Base-by-base conservation (phyloP, 495 filamentous ascomycete species). In the Parmelia sp. region DNA sequence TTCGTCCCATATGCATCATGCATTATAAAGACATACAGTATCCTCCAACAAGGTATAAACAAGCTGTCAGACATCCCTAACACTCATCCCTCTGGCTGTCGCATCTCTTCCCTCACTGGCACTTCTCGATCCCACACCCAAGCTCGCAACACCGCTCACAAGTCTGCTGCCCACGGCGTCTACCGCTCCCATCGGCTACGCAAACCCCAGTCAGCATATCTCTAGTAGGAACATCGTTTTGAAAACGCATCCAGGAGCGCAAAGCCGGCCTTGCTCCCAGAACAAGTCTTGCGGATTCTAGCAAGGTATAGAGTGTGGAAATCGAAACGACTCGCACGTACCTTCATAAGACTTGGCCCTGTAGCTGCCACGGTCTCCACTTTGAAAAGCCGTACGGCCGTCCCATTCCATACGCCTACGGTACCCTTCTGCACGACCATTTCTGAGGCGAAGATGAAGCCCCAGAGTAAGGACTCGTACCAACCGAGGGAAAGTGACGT, bases 321-420 rank as follows among this genome's bases (percentile, higher is more conserved):
- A 21, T 55, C 6, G 7, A 5, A 2, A 3, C 27, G 17, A 35
- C 21, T 9, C 29, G 27, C 29, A 31, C 51, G 15, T 55, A 55
- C 51, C 51, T 86, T 88, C 44, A 90, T 84, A 49, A 98, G 74
- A 12, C 87, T 89, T 9, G 93, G 92, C 0, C 91, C 90, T 67
- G 89, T 83, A 9, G 87, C 82, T 4, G 85, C 88, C 33, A 86
- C 87, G 70, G 96, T 89, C 72, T 96, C 91, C 17, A 98, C 92
- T 61, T 82, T 86, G 77, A 98, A 97, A 23, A 98, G 79, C 70
- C 88, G 88, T 71, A 98, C 91, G 2, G 76, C 75, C 7, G 95
- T 97, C 23, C 90, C 88, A 68, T 96, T 97, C 94, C 94, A 98
- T 3, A 97, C 86, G 21, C 94, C 93, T n/a, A 91, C 88, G 2